Evolutionary conservation across 345 rosid species (phyloP).

Genomic region (Carallia pectinifolia): DNA sequence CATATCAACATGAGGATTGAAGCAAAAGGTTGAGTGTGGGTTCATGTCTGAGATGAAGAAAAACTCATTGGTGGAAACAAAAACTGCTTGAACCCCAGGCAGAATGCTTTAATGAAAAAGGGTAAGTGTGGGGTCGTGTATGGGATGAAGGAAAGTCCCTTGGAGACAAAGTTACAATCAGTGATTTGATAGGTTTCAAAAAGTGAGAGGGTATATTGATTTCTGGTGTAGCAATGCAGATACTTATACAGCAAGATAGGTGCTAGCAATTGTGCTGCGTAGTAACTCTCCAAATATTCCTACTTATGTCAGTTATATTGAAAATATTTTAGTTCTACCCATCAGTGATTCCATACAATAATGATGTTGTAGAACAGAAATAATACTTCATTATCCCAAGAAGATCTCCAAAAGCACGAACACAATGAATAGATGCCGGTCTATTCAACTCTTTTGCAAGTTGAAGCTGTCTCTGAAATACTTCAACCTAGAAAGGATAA

Average conservation of each 20-base stretch:
- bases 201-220: not conserved
- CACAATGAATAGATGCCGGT: constrained; percentile 84
- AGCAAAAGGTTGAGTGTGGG: too few species aligned
- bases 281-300: not conserved
- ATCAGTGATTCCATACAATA: not conserved
- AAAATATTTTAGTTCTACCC: not conserved
- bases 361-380: not conserved
- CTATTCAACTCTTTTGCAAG: constrained; percentile 77
- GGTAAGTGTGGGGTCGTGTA: not conserved
- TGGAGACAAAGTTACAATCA: not conserved
- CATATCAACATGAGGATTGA: too few species aligned
- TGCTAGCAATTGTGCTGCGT: not conserved
- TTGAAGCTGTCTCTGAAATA: constrained; percentile 73
- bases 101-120: not conserved
- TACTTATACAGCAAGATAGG: not conserved
- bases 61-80: too few species aligned
- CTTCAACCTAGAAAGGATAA: constrained; percentile 44
- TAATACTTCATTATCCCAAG: constrained; percentile 73
- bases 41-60: too few species aligned
- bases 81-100: too few species aligned
- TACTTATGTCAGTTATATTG: not conserved
- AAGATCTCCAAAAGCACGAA: constrained; percentile 83
- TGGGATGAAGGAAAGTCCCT: not conserved
- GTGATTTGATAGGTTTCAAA: not conserved
- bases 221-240: not conserved